Conservation (phyloP, 164 flowering plant genomes). For the Saururus chinensis region DNA sequence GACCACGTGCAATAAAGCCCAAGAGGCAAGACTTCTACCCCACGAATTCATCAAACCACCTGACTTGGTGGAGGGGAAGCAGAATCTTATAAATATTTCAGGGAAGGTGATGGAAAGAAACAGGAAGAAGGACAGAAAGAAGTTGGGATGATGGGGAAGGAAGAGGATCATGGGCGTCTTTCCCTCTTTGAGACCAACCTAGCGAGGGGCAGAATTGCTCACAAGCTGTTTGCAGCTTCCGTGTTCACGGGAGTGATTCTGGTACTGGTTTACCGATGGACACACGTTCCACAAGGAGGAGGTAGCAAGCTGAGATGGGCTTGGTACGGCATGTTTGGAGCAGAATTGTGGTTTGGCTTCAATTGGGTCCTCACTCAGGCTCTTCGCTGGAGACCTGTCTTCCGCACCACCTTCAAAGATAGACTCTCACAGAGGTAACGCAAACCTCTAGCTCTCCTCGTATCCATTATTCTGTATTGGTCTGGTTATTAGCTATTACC, state of each 20-base stretch:
- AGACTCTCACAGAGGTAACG: slow-evolving; percentile 16
- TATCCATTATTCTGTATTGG: too few relatives aligned
- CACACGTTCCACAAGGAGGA: slow-evolving; percentile 1
- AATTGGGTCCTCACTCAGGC: slow-evolving; percentile 13
- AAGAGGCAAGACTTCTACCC: too few relatives aligned
- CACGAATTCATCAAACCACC: too few relatives aligned
- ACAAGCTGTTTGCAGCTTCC: neutral
- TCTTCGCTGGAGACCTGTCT: slow-evolving; percentile 19
- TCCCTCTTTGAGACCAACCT: slow-evolving; percentile 2
- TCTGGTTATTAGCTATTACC: too few relatives aligned
- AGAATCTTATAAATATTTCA: too few relatives aligned
- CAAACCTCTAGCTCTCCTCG: too few relatives aligned
- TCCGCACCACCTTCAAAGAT: slow-evolving; percentile 15
- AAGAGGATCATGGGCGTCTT: neutral
- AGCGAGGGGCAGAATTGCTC: slow-evolving; percentile 1
- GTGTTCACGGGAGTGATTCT: neutral
- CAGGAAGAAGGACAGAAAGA: too few relatives aligned
- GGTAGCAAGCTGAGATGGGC: slow-evolving; percentile 2
- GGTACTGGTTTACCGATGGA: slow-evolving; percentile 2
- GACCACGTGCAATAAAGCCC: too few relatives aligned
- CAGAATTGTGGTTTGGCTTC: slow-evolving; percentile 12
- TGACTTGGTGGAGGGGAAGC: too few relatives aligned
- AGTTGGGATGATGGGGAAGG: too few relatives aligned
- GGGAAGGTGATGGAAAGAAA: too few relatives aligned
- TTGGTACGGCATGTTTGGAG: slow-evolving; percentile 5